These are phyloP conservation scores for Yamadazyma diospyri DNA, from an alignment of 1,139 yeast species.

Conservation along the genomic window DNA sequence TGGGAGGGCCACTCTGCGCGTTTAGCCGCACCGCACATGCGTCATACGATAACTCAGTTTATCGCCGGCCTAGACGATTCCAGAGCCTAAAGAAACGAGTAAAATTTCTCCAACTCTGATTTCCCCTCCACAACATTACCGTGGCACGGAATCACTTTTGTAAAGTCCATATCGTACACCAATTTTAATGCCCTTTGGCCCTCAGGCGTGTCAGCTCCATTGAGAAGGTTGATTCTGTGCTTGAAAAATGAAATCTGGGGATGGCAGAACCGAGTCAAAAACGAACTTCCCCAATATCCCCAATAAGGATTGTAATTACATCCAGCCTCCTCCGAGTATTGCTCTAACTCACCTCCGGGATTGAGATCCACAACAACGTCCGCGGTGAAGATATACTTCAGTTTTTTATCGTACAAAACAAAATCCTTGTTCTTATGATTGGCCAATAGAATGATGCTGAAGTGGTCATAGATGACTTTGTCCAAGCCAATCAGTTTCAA, in stretches of 20 bases:
- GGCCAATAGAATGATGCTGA: constrained; percentile 54
- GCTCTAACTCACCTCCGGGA: constrained; percentile 21
- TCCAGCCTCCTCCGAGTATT: constrained; percentile 43
- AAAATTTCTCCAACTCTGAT: constrained; percentile 17
- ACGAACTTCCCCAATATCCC: constrained; percentile 18
- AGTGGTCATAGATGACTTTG: constrained; percentile 30
- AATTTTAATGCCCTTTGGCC: constrained; percentile 26
- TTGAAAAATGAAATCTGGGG: constrained; percentile 35
- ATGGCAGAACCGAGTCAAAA: constrained; percentile 30
- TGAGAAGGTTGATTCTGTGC: constrained; percentile 20
- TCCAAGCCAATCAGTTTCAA: constrained; percentile 25
- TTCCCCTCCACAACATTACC: constrained; percentile 51
- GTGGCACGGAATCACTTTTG: constrained; percentile 51
- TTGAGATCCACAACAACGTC: constrained; percentile 53
- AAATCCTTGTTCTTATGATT: constrained; percentile 53
- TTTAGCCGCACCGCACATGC: too few species aligned
- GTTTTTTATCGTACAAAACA: constrained; percentile 41
- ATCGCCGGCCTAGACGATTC: too few species aligned
- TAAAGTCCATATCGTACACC: constrained; percentile 42
- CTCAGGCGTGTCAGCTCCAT: constrained; percentile 17
- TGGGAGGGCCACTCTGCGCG: too few species aligned
- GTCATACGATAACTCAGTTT: too few species aligned
- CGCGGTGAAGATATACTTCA: constrained; percentile 49
- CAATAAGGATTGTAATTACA: constrained; percentile 28
- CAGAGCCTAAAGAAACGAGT: constrained; percentile 6